These are phyloP conservation scores for Radiomyces spectabilis DNA, from an alignment of 192 early-diverging fungal genomes.

Conservation along the genomic window DNA sequence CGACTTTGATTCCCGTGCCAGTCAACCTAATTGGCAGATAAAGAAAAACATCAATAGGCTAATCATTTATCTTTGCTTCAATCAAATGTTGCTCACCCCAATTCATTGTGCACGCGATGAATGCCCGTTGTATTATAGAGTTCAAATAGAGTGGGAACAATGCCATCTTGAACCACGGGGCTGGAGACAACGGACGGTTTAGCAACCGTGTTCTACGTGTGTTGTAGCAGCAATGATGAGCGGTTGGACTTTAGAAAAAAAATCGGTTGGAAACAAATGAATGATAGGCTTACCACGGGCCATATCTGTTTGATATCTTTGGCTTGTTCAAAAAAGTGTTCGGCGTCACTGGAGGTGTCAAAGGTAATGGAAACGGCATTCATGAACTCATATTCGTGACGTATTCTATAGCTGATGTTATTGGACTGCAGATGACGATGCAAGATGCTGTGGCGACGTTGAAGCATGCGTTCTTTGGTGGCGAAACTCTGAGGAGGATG, in stretches of 20 bases:
- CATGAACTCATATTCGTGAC: conserved; percentile 37
- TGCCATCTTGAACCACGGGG: conserved; percentile 7
- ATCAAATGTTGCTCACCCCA: conserved; percentile 27
- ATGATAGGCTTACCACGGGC: conserved; percentile 29
- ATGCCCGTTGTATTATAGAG: conserved; percentile 39
- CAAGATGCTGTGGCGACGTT: conserved; percentile 11
- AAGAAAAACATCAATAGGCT: neutral
- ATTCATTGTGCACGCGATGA: conserved; percentile 19
- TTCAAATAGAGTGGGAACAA: conserved; percentile 14
- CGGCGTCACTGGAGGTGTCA: conserved; percentile 17
- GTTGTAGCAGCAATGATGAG: neutral
- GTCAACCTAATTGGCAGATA: conserved; percentile 9
- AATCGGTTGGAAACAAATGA: no score
- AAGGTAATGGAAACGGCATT: conserved; percentile 38
- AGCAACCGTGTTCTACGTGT: neutral
- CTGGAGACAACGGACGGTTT: conserved; percentile 1
- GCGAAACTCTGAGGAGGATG: neutral
- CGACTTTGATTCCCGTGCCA: conserved; percentile 43
- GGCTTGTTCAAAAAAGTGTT: conserved; percentile 15
- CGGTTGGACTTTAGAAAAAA: neutral
- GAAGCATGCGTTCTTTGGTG: neutral
- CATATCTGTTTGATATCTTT: conserved; percentile 32
- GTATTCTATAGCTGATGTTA: conserved; percentile 20
- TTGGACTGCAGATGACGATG: conserved; percentile 10
- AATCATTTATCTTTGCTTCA: neutral